These are phyloP conservation scores for Colletotrichum kahawae DNA, from an alignment of 2,329 filamentous ascomycete species.

Conservation along the genomic window DNA sequence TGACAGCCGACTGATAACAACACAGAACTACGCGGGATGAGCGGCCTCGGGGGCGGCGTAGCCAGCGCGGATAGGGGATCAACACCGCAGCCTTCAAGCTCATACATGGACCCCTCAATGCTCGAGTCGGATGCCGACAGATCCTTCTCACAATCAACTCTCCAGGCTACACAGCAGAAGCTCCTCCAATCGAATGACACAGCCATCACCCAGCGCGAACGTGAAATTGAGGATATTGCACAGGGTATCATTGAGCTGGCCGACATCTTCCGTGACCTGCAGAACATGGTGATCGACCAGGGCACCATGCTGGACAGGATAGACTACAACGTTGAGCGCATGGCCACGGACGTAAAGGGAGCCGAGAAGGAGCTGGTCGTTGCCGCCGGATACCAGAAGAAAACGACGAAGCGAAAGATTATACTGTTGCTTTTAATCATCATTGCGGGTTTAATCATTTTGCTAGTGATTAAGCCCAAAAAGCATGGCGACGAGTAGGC, in stretches of 20 bases:
- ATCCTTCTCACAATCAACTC: constrained; percentile 86
- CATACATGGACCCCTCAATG: constrained; percentile 83
- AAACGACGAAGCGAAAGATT: constrained; percentile 88
- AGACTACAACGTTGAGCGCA: constrained; percentile 97
- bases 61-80: constrained; percentile 55
- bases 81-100: constrained; percentile 51
- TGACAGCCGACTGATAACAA: constrained; percentile 24
- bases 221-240: constrained; percentile 96
- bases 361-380: constrained; percentile 92
- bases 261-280: constrained; percentile 95
- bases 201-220: constrained; percentile 88
- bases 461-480: constrained; percentile 82
- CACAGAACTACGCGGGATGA: constrained; percentile 75
- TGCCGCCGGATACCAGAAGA: constrained; percentile 87
- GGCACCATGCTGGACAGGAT: constrained; percentile 92
- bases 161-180: constrained; percentile 78
- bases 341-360: constrained; percentile 90
- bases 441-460: constrained; percentile 84
- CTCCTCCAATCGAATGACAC: constrained; percentile 78
- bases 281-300: constrained; percentile 93
- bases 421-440: constrained; percentile 87
- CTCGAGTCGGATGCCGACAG: constrained; percentile 94
- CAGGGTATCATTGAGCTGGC: constrained; percentile 97
- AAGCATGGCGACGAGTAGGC: constrained; percentile 35
- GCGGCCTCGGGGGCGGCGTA: constrained; percentile 59